Conservation (phyloP, 306 rosid genomes). For the Prosopis cineraria region DNA sequence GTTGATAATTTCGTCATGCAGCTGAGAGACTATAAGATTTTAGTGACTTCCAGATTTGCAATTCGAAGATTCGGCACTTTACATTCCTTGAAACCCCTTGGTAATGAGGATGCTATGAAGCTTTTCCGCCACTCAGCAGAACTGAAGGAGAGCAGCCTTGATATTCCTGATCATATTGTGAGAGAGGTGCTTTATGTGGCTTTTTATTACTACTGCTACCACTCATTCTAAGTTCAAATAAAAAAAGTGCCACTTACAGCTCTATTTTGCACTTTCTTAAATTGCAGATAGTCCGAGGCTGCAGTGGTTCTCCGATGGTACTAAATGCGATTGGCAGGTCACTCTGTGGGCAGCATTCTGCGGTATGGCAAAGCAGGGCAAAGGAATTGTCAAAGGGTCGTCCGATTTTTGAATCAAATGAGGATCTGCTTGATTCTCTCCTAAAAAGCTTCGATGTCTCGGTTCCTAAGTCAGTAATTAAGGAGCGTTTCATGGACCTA, state of each 20-base stretch:
- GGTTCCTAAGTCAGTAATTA: slow-evolving; percentile 24
- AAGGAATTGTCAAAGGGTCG: slow-evolving; percentile 34
- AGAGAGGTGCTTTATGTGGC: slow-evolving; percentile 45
- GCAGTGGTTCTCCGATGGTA: slow-evolving; percentile 60
- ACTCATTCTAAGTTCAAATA: background rate
- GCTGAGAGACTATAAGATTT: slow-evolving; percentile 48
- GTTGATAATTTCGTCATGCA: slow-evolving; percentile 45
- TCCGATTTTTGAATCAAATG: slow-evolving; percentile 37
- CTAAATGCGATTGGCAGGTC: slow-evolving; percentile 52
- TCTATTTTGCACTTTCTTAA: slow-evolving; percentile 1
- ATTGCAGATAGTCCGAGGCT: slow-evolving; percentile 58
- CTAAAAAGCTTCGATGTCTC: slow-evolving; percentile 49
- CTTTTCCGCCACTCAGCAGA: slow-evolving; percentile 52
- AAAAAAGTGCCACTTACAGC: background rate
- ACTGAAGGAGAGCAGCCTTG: slow-evolving; percentile 28
- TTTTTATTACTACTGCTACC: background rate
- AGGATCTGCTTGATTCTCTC: slow-evolving; percentile 40
- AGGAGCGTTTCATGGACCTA: slow-evolving; percentile 68
- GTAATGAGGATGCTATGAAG: slow-evolving; percentile 41
- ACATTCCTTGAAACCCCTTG: slow-evolving; percentile 40
- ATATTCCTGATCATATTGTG: slow-evolving; percentile 38
- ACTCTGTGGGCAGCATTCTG: slow-evolving; percentile 26
- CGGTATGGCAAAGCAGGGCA: slow-evolving; percentile 42
- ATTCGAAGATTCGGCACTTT: slow-evolving; percentile 40
- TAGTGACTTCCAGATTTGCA: slow-evolving; percentile 62